Evolutionary conservation across 148 eudicot species (phyloP), one percentile per base, ranked within the genome.

Genomic region (Heliamphora exappendiculata): DNA sequence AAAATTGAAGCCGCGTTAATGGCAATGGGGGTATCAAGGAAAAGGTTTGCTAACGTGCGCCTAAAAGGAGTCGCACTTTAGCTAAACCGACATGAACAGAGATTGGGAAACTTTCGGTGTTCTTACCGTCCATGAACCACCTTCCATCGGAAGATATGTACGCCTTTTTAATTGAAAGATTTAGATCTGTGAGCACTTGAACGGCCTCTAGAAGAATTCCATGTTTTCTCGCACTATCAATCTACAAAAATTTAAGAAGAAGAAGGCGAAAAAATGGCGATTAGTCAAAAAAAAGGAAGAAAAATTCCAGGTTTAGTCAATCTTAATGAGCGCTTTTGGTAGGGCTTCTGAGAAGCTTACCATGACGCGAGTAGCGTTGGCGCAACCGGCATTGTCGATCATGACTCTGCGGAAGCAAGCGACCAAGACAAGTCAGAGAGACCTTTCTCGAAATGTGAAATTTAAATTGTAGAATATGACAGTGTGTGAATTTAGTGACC

Each of bases 51-150:
- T 65, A 72, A 62, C 65, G 5, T 34, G 50, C 22, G 62, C 74
- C 24, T 1, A 28, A 72, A 64, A 74, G 69, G 65, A 51, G 16
- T 55, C 49, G 8, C 22, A 60, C 29, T 41, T 22, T 57, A 79
- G 66, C 37, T 6, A 36, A 47, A 65, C 49, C 1, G 17, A 33
- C 20, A 26, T 4, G 41, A 14, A 60, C 16, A 7, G 22, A 24
- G 36, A 22, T 17, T 9, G 36, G 13, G 62, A 2, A 10, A 55
- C 26, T 24, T 24, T 39, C 1, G 24, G 3, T 62, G 33, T 33
- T 28, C 89, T 78, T 60, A 94, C 98, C 98, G 70, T 91, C 96
- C 98, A 94, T 94, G 85, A 89, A 92, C 98, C 98, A 94, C 51
- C 92, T 83, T 57, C 94, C 98, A 82, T 94, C 98, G 1, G 96